Base-by-base conservation (phyloP, 352 stramenopile genomes). In the Globisporangium perplexum region DNA sequence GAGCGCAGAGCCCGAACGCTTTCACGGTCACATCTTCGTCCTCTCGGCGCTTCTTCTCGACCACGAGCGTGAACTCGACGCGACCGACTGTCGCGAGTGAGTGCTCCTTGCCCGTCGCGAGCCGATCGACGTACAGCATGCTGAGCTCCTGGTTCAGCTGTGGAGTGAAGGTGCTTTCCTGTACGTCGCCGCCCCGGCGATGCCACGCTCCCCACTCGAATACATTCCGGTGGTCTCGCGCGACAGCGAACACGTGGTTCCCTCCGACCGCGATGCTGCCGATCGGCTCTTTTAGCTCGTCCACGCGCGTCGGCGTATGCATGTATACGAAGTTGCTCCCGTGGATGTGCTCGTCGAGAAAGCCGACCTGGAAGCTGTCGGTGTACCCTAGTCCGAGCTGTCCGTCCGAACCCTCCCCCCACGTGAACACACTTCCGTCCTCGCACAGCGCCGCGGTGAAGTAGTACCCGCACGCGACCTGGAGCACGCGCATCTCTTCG, bases 281-380 rank as follows among this genome's bases (percentile, higher is more conserved):
- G 14, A 90, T 83, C 0, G 77, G 67, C 15, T 88, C 75, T 20
- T 82, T 82, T 2, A 90, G 51, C 1, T 69, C 57, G 28, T 89
- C 63, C 24, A 91, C 67, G 0, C 79, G 70, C 26, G 69, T 75
- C 4, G 77, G 77, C 5, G 74, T 70, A n/a, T 74, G 69, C 53
- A 89, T 86, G 60, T 78, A 91, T 7, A 88, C 78, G 31, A 88
- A 91, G 50, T 71, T 89, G 55, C 74, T 89, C 26, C 79, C 69
- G 38, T 78, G 78, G 20, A 91, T 79, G 42, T 88, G 71, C 1
- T 80, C 67, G 30, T 89, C 80, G 7, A 89, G 63, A 45, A 81
- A 89, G 2, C 80, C 80, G 14, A 89, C 77, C 10, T 71, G 65
- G 41, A 88, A 91, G 17, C 64, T 62, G 52, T 91, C 75, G 4